Conservation (phyloP, 192 early-diverging fungal species). For the Coemansia sp. region DNA sequence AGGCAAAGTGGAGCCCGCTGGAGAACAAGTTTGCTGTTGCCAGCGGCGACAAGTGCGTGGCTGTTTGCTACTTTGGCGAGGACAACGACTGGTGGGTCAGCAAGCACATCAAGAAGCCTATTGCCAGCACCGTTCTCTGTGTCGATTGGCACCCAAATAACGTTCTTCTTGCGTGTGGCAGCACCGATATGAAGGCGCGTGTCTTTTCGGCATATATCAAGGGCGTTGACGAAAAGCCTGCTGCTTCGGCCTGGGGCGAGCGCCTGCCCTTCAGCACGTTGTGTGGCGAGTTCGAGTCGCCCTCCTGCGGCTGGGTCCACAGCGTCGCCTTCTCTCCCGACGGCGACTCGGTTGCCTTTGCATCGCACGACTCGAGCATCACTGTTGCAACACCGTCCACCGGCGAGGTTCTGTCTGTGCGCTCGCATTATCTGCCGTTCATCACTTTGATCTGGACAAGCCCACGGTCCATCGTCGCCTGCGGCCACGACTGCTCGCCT, state of each 20-base stretch:
- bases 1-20: conserved; percentile 87
- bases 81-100: conserved; percentile 96
- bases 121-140: conserved; percentile 83
- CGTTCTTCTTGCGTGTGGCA: conserved; percentile 87
- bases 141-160: conserved; percentile 98
- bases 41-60: conserved; percentile 86
- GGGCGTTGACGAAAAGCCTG: conserved; percentile 87
- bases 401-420: conserved; percentile 61
- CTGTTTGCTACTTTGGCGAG: conserved; percentile 94
- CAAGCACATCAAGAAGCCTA: conserved; percentile 94
- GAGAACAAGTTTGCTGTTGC: conserved; percentile 99
- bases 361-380: conserved; percentile 81
- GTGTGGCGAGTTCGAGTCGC: conserved; percentile 80
- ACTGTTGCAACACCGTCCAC: conserved; percentile 71
- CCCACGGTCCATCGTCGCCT: conserved; percentile 76
- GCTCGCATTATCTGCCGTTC: conserved; percentile 71
- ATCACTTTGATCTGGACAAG: conserved; percentile 75
- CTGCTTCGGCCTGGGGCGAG: conserved; percentile 89
- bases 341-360: conserved; percentile 83
- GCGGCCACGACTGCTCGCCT: conserved; percentile 93
- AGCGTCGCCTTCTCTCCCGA: conserved; percentile 83
- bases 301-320: conserved; percentile 89
- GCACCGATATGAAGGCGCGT: conserved; percentile 85
- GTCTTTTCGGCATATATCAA: conserved; percentile 96
- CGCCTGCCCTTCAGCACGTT: conserved; percentile 91